These are phyloP conservation scores for Phanerodontia chrysosporium DNA, from an alignment of 768 basidiomycete species.

Conservation along the genomic window DNA sequence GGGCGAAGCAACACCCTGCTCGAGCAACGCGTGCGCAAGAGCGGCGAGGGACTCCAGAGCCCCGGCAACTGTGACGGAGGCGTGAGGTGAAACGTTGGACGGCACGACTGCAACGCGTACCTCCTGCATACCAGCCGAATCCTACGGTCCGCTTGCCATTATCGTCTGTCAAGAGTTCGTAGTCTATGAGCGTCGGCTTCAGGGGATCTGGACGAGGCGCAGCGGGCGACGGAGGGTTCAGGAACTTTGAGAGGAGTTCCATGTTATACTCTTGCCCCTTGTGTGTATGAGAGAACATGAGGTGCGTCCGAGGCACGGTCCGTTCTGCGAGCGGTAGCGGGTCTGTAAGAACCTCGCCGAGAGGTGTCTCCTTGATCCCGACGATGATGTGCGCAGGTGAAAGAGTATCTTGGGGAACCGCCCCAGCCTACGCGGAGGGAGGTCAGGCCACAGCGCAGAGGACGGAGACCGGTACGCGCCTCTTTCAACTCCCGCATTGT, in stretches of 20 bases:
- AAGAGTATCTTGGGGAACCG: slow-evolving; percentile 53
- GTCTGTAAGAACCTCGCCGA: slow-evolving; percentile 54
- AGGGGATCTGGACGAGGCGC: slow-evolving; percentile 15
- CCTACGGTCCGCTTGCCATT: slow-evolving; percentile 77
- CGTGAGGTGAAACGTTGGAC: neutral
- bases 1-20: slow-evolving; percentile 75
- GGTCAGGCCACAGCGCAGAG: neutral
- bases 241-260: slow-evolving; percentile 64
- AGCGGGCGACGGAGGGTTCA: slow-evolving; percentile 20
- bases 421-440: slow-evolving; percentile 61
- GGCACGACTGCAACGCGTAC: slow-evolving; percentile 33
- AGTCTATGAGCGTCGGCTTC: slow-evolving; percentile 68
- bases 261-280: slow-evolving; percentile 89
- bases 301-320: slow-evolving; percentile 54
- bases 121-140: slow-evolving; percentile 92
- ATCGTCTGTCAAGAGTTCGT: slow-evolving; percentile 67
- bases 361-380: slow-evolving; percentile 86
- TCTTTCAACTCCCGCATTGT: slow-evolving; percentile 55
- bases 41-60: slow-evolving; percentile 77
- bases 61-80: slow-evolving; percentile 59
- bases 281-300: slow-evolving; percentile 91
- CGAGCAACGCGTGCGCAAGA: slow-evolving; percentile 74
- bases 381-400: slow-evolving; percentile 67
- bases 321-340: slow-evolving; percentile 30
- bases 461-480: slow-evolving; percentile 37